phyloP scores from a whole-genome alignment of 2,329 filamentous ascomycete genomes.

The Byssothecium circinans region DNA sequence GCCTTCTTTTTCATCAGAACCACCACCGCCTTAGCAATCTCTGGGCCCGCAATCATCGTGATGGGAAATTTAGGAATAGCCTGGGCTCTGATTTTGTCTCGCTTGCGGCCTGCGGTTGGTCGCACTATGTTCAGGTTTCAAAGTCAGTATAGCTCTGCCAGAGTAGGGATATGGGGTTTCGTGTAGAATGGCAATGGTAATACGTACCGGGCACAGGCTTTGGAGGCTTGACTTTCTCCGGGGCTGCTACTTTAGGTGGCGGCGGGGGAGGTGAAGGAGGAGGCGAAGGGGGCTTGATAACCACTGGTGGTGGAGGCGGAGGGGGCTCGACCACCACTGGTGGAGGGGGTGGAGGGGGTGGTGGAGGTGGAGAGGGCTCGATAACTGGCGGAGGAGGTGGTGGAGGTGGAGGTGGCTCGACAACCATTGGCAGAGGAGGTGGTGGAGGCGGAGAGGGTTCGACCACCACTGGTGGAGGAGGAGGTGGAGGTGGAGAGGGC shows the following conservation, averaged over 20 bases:
- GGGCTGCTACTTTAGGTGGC: too few species aligned
- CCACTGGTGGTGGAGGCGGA: background rate
- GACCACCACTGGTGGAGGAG: background rate
- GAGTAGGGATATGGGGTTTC: background rate
- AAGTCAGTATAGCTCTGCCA: background rate
- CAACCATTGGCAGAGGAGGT: too few species aligned
- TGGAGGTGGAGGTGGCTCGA: background rate
- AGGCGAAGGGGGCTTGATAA: background rate
- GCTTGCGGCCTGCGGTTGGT: slow-evolving; percentile 12
- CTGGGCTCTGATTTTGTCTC: slow-evolving; percentile 16
- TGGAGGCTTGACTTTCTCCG: too few species aligned
- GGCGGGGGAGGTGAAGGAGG: background rate
- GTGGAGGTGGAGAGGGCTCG: background rate
- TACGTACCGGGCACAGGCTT: background rate
- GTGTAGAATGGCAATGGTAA: background rate
- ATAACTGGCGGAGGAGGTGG: background rate
- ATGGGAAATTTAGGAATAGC: slow-evolving; percentile 11
- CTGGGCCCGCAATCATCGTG: slow-evolving; percentile 10
- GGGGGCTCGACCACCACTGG: background rate
- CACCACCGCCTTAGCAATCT: slow-evolving; percentile 18
- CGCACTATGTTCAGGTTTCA: background rate
- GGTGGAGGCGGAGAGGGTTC: background rate
- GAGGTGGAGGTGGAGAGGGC: too few species aligned
- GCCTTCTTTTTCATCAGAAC: slow-evolving; percentile 26
- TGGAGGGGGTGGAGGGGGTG: too few species aligned